Evolutionary conservation across 106 monocot genomes (phyloP).

Genomic region (Chionographis japonica): DNA sequence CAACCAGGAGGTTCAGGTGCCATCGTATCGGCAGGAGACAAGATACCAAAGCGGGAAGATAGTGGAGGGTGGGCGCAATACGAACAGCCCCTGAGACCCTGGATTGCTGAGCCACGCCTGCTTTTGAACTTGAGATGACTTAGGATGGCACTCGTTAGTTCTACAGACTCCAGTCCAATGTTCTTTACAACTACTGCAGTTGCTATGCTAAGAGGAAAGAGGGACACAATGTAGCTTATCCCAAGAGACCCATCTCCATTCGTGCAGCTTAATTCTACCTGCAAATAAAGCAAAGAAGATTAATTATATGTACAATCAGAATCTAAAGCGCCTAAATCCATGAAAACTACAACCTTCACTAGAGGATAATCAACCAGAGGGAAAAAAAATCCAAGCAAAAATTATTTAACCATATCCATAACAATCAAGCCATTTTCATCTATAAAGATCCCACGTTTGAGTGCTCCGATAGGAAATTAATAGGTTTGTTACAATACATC

Average conservation of each 20-base stretch:
- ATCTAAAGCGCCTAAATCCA: not conserved
- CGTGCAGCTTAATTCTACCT: slow-evolving; percentile 85
- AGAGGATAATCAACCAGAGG: too few relatives aligned
- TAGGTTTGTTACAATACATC: too few relatives aligned
- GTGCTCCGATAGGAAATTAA: too few relatives aligned
- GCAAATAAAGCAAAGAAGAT: not conserved
- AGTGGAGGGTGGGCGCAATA: slow-evolving; percentile 62
- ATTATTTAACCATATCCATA: too few relatives aligned
- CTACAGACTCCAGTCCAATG: slow-evolving; percentile 41
- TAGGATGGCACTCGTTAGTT: slow-evolving; percentile 60
- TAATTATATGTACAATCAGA: not conserved
- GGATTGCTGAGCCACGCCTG: slow-evolving; percentile 46
- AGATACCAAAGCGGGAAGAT: slow-evolving; percentile 45
- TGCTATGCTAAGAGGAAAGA: slow-evolving; percentile 73
- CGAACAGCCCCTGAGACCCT: slow-evolving; percentile 71
- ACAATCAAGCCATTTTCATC: too few relatives aligned
- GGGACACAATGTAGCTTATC: slow-evolving; percentile 67
- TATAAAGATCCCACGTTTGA: too few relatives aligned
- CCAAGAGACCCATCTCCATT: slow-evolving; percentile 69
- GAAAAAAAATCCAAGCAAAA: too few relatives aligned
- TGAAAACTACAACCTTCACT: too few relatives aligned
- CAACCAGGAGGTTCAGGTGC: slow-evolving; percentile 33
- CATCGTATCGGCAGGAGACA: slow-evolving; percentile 75
- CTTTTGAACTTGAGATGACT: slow-evolving; percentile 72
- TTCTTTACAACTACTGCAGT: slow-evolving; percentile 81